phyloP scores from a whole-genome alignment of 2,329 filamentous ascomycete species.

The Fusarium circinatum region DNA sequence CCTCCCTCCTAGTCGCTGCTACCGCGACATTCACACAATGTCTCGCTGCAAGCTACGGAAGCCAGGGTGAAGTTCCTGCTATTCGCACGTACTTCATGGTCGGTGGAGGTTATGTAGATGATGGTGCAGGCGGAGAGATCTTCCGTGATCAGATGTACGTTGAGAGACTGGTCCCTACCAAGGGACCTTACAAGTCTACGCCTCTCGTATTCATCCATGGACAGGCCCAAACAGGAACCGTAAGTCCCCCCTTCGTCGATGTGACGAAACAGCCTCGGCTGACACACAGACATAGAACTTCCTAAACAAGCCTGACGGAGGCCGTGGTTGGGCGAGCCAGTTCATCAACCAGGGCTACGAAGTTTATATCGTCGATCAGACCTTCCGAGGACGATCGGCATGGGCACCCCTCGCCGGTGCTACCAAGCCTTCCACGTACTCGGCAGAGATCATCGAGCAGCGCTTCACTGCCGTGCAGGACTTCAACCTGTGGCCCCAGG shows the following conservation, averaged over 20 bases:
- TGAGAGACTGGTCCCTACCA: conserved; percentile 27
- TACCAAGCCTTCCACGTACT: conserved; percentile 25
- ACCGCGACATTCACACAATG: background rate
- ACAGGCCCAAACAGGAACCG: conserved; percentile 37
- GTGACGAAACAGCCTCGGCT: background rate
- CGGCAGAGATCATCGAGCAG: conserved; percentile 34
- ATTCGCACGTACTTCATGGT: conserved; percentile 32
- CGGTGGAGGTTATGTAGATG: conserved; percentile 31
- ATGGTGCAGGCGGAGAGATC: conserved; percentile 33
- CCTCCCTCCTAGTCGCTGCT: background rate
- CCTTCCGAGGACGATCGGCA: conserved; percentile 35
- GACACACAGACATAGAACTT: conserved; percentile 25
- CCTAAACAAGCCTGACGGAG: conserved; percentile 39
- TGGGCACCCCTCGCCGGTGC: conserved; percentile 31
- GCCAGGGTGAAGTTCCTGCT: conserved; percentile 13
- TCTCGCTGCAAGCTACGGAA: background rate
- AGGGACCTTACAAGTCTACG: background rate
- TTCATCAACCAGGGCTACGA: conserved; percentile 39
- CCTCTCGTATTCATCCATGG: conserved; percentile 38
- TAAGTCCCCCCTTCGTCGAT: background rate
- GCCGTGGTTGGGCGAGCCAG: conserved; percentile 35
- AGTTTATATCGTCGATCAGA: conserved; percentile 38
- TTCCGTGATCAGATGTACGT: conserved; percentile 41
- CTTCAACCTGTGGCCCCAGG: conserved; percentile 34
- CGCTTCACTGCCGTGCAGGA: conserved; percentile 31